Evolutionary conservation across 148 eudicot species (phyloP).

Genomic region (Tetragonia tetragonoides): DNA sequence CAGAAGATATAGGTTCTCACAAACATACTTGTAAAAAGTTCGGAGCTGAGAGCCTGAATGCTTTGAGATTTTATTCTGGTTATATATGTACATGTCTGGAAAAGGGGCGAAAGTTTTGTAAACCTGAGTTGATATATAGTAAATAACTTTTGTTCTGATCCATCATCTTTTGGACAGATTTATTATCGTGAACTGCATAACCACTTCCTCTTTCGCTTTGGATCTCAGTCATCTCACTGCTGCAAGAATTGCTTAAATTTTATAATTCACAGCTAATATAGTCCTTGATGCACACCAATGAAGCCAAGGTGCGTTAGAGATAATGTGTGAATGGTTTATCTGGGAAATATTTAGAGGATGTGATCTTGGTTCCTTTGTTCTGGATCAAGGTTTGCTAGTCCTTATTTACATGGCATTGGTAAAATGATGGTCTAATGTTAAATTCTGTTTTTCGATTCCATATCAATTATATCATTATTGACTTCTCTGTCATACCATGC

Average conservation of each 20-base stretch:
- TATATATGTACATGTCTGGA: neutral
- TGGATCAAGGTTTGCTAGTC: neutral
- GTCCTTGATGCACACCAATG: neutral
- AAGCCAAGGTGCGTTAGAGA: neutral
- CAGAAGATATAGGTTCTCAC: neutral
- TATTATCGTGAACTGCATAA: neutral
- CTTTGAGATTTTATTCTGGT: neutral
- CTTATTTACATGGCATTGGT: neutral
- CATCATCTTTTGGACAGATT: neutral
- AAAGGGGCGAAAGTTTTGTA: neutral
- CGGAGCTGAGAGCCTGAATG: slow-evolving; percentile 1
- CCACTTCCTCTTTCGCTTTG: too few species aligned
- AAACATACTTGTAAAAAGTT: neutral
- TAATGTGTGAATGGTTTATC: neutral
- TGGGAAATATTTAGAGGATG: neutral
- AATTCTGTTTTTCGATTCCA: neutral
- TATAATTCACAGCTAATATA: too few species aligned
- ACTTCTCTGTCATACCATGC: neutral
- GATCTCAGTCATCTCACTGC: too few species aligned
- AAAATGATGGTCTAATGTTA: neutral
- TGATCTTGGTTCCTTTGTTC: neutral
- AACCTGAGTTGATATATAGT: neutral
- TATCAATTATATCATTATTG: neutral
- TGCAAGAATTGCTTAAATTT: too few species aligned
- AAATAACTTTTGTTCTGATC: neutral